Base-by-base conservation (phyloP, 2,329 filamentous ascomycete species). In the Phaeosphaeria sp. region DNA sequence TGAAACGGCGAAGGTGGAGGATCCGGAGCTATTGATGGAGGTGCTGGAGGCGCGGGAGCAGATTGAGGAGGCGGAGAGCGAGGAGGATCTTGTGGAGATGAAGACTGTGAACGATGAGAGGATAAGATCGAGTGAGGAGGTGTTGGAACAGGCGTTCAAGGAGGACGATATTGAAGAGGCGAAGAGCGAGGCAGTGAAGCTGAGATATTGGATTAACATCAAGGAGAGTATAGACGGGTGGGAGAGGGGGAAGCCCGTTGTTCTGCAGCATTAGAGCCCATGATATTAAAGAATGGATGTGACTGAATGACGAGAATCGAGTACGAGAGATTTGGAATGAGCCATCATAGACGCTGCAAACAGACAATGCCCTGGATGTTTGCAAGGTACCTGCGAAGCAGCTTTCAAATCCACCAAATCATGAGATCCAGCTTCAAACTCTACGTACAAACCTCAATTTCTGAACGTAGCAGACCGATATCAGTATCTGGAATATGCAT, bases 161-260 rank as follows among this genome's bases (percentile, higher is more conserved):
- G 68, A 76, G 8, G 90, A 89, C 49, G 86, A 94, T 72, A 73
- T 91, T 40, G 83, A 88, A 42, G 78, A 61, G 8, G 94, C 93
- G 17, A 88, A 85, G 78, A 78, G 74, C 59, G 92, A 96, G 83
- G 88, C 89, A 46, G 87, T 97, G 1, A 83, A 86, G 75, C 78
- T 97, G 80, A 83, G 92, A 75, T 98, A 97, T 81, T 97, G 94
- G 94, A 85, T 90, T 55, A 97, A 93, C 78, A 89, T 98, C 60
- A 85, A 87, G 61, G 90, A 96, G 77, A 91, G 88, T 47, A 80
- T 97, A 71, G 82, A 90, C 73, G 86, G 89, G 61, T 97, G 94
- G 93, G 92, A 97, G 82, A 87, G 83, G 69, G 93, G 92, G 5
- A 89, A 87, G 80, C 75, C 83, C 62, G 82, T 87, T 56, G 78